These are phyloP conservation scores for Huntiella moniliformis DNA, from an alignment of 2,329 filamentous ascomycete species.

Conservation along the genomic window DNA sequence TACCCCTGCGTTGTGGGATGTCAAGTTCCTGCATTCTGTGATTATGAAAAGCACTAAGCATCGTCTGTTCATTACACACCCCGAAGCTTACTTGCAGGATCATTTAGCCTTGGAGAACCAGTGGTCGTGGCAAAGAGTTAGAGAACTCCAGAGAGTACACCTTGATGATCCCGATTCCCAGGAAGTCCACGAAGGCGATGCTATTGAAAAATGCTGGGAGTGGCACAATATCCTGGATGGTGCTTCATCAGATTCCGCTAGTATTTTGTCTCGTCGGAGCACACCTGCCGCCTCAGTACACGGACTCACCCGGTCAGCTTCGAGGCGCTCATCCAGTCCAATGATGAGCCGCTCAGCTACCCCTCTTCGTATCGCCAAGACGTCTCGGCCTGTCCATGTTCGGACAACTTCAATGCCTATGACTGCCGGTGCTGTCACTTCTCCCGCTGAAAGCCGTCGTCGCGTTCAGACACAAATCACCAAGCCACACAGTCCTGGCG, in stretches of 20 bases:
- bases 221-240: conserved; percentile 48
- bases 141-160: conserved; percentile 40
- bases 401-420: conserved; percentile 36
- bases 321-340: conserved; percentile 20
- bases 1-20: conserved; percentile 52
- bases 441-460: conserved; percentile 2
- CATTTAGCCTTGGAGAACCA: conserved; percentile 29
- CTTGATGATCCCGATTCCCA: conserved; percentile 24
- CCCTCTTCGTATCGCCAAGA: conserved; percentile 24
- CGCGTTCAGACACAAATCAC: conserved; percentile 6
- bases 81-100: conserved; percentile 55
- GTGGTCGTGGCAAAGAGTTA: conserved; percentile 56
- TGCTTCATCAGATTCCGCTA: conserved; percentile 15
- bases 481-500: background rate
- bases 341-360: conserved; percentile 23
- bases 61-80: conserved; percentile 57
- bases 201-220: conserved; percentile 46
- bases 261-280: background rate
- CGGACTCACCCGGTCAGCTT: conserved; percentile 14
- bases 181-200: conserved; percentile 41
- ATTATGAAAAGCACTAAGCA: conserved; percentile 53
- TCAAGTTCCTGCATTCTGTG: conserved; percentile 50
- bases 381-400: conserved; percentile 26
- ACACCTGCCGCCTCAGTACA: background rate
- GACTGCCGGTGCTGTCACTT: conserved; percentile 12